Conservation (phyloP, 495 filamentous ascomycete species). For the Penicillium nucicola region DNA sequence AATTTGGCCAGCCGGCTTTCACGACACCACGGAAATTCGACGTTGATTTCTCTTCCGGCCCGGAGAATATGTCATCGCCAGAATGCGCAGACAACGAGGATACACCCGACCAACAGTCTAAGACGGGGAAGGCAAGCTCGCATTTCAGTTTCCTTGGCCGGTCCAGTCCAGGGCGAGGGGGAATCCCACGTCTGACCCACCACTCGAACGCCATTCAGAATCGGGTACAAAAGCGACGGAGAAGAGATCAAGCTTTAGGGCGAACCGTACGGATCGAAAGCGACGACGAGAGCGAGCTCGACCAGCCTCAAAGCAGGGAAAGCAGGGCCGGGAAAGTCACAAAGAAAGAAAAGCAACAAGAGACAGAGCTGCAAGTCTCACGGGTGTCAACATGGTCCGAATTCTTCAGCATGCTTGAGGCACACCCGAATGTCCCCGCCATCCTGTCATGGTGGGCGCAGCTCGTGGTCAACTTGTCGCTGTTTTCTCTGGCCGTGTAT, state of each 20-base stretch:
- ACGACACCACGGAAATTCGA: slow-evolving; percentile 76
- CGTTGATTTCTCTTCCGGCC: slow-evolving; percentile 69
- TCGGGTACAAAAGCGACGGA: slow-evolving; percentile 53
- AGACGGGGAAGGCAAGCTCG: slow-evolving; percentile 45
- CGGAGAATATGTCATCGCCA: slow-evolving; percentile 76
- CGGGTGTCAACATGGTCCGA: slow-evolving; percentile 45
- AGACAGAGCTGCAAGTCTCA: slow-evolving; percentile 4
- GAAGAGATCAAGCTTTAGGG: slow-evolving; percentile 44
- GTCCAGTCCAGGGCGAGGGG: slow-evolving; percentile 56
- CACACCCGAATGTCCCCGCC: slow-evolving; percentile 79
- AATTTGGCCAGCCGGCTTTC: slow-evolving; percentile 69
- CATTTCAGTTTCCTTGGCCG: slow-evolving; percentile 42
- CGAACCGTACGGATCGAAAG: slow-evolving; percentile 45
- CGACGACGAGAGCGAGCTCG: slow-evolving; percentile 52
- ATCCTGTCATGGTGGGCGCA: slow-evolving; percentile 85
- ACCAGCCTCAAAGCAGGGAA: slow-evolving; percentile 48
- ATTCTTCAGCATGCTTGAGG: slow-evolving; percentile 66
- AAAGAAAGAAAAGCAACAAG: slow-evolving; percentile 10
- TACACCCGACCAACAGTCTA: slow-evolving; percentile 58
- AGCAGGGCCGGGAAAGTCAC: slow-evolving; percentile 15
- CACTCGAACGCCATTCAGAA: slow-evolving; percentile 51
- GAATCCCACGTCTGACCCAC: slow-evolving; percentile 50
- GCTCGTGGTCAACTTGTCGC: slow-evolving; percentile 70
- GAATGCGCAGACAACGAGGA: slow-evolving; percentile 66
- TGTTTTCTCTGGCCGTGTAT: slow-evolving; percentile 65